A percentile compares a stretch with the other conserved stretches of the same genome.
These are phyloP conservation scores for Exserohilum turcica DNA, from an alignment of 2,329 filamentous ascomycete genomes.

Conservation along the genomic window DNA sequence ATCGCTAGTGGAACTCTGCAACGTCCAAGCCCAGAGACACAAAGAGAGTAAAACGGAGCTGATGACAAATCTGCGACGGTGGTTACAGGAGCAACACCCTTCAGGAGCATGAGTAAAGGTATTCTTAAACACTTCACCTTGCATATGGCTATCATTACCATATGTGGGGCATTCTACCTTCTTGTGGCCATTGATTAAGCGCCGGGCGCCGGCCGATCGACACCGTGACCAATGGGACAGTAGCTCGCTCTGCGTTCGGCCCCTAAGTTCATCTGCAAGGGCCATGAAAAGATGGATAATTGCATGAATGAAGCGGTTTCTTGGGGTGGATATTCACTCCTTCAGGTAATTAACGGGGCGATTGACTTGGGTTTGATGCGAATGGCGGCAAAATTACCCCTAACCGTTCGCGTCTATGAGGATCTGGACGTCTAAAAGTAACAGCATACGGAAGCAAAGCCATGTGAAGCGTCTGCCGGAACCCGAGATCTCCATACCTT, in stretches of 20 bases:
- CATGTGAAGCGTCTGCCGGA: conserved; percentile 1
- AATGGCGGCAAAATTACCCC: conserved; percentile 12
- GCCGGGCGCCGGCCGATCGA: conserved; percentile 12
- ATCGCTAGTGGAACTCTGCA: neutral
- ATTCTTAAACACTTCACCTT: neutral
- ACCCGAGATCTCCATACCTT: conserved; percentile 2
- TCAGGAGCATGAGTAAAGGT: neutral
- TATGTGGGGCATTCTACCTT: neutral
- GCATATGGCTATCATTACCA: conserved; percentile 1
- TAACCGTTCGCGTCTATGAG: conserved; percentile 5
- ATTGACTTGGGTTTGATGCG: neutral
- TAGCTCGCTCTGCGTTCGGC: conserved; percentile 15
- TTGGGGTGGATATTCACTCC: neutral
- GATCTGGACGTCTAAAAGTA: neutral
- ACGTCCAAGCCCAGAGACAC: neutral
- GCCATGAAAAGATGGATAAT: conserved; percentile 8
- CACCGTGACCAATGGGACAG: conserved; percentile 1
- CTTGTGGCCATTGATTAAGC: conserved; percentile 18
- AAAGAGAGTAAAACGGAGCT: neutral
- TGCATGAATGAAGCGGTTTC: conserved; percentile 8
- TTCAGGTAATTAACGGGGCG: neutral
- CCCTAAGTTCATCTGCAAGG: conserved; percentile 2
- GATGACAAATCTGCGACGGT: neutral
- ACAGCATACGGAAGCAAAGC: conserved; percentile 1
- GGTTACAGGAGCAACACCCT: neutral